Evolutionary conservation across 1,284 basidiomycete species (phyloP).

Genomic region (Pseudozyma sp.): DNA sequence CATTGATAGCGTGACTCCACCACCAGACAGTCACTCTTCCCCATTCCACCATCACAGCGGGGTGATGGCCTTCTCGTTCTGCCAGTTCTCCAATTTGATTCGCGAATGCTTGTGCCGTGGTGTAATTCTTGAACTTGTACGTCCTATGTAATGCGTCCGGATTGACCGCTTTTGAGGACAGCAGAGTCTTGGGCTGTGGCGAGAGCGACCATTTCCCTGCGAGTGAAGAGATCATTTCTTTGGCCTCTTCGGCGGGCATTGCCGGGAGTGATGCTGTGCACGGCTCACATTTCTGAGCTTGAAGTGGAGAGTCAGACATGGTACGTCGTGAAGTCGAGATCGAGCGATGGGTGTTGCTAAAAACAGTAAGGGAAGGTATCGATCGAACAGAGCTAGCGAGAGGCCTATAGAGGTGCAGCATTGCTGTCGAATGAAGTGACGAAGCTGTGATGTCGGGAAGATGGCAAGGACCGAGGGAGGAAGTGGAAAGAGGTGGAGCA

Average conservation of each 20-base stretch:
- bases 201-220: slow-evolving; percentile 50
- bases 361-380: not conserved
- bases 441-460: not conserved
- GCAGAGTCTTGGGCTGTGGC: slow-evolving; percentile 47
- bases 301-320: slow-evolving; percentile 24
- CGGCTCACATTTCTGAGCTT: slow-evolving; percentile 35
- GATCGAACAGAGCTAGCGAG: not conserved
- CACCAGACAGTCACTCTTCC: slow-evolving; percentile 64
- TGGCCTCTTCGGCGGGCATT: slow-evolving; percentile 25
- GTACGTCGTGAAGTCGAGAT: not conserved
- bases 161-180: slow-evolving; percentile 16
- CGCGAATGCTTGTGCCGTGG: slow-evolving; percentile 53
- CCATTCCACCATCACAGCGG: slow-evolving; percentile 65
- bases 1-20: slow-evolving; percentile 67
- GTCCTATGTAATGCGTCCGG: slow-evolving; percentile 53
- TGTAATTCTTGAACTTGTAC: slow-evolving; percentile 63
- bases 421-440: not conserved
- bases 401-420: slow-evolving; percentile 12
- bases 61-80: slow-evolving; percentile 63
- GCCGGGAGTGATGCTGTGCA: slow-evolving; percentile 30
- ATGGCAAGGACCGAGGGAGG: not conserved
- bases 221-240: slow-evolving; percentile 32
- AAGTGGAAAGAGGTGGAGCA: not conserved
- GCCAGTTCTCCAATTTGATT: slow-evolving; percentile 52
- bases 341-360: not conserved